Conservation (phyloP, 208 protist genomes). For the Phytomonas sp. region DNA sequence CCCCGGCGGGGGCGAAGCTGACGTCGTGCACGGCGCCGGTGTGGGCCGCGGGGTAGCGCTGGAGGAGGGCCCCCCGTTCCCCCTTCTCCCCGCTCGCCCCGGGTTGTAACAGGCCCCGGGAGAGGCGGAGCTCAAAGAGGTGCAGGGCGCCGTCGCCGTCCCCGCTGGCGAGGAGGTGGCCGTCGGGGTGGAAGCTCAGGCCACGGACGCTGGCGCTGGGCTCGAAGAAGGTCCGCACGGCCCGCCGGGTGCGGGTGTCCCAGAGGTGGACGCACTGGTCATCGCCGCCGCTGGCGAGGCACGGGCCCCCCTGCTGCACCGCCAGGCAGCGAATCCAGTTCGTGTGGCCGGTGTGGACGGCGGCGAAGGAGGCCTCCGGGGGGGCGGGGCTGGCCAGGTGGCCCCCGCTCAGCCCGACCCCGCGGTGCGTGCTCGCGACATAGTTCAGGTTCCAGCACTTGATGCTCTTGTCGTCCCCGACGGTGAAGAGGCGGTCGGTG, state of each 20-base stretch:
- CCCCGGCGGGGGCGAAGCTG: slow-evolving; percentile 61
- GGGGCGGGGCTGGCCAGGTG: slow-evolving; percentile 32
- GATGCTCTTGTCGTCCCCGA: slow-evolving; percentile 78
- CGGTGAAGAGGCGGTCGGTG: slow-evolving; percentile 57
- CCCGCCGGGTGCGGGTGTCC: slow-evolving; percentile 47
- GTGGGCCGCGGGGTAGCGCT: slow-evolving; percentile 78
- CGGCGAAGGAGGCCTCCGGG: not conserved
- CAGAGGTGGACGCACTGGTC: slow-evolving; percentile 75
- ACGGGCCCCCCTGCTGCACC: too few relatives aligned
- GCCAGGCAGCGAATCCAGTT: slow-evolving; percentile 75
- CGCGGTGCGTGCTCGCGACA: slow-evolving; percentile 10
- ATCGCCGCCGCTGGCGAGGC: slow-evolving; percentile 76
- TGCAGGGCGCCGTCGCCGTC: slow-evolving; percentile 66
- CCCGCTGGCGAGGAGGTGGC: slow-evolving; percentile 65
- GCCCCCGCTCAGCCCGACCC: slow-evolving; percentile 15
- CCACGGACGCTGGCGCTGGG: slow-evolving; percentile 38
- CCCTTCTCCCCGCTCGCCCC: not conserved
- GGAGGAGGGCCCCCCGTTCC: slow-evolving; percentile 44
- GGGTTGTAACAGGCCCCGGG: not conserved
- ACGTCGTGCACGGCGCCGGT: slow-evolving; percentile 51
- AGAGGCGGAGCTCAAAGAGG: slow-evolving; percentile 76
- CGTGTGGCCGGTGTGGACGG: slow-evolving; percentile 38
- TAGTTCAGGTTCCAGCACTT: slow-evolving; percentile 69
- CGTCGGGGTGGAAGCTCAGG: slow-evolving; percentile 80
- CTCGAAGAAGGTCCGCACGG: slow-evolving; percentile 61